Percentiles rank a stretch among this genome's conserved stretches.
Evolutionary conservation across 106 monocot genomes (phyloP).

Genomic region (Allium cepa): DNA sequence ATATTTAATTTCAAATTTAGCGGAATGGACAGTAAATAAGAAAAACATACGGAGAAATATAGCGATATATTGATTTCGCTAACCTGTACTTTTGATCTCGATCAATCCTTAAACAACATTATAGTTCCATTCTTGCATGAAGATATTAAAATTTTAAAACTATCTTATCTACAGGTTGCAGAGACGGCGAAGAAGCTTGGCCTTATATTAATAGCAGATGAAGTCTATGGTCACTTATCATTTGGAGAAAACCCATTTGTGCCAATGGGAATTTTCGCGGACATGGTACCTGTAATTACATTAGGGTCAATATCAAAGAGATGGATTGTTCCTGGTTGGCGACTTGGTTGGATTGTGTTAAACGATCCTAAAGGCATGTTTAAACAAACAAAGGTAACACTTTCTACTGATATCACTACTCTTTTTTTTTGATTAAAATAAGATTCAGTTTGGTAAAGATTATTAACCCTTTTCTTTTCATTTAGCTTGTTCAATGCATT

Average conservation of each 20-base stretch:
- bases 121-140: too few species aligned
- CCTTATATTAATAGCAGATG: conserved; percentile 49
- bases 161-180: conserved; percentile 18
- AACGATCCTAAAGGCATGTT: conserved; percentile 46
- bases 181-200: conserved; percentile 53
- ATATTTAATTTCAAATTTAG: too few species aligned
- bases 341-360: conserved; percentile 59
- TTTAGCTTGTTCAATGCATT: conserved; percentile 15
- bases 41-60: too few species aligned
- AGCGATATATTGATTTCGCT: too few species aligned
- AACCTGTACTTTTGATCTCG: too few species aligned
- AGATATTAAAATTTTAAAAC: too few species aligned
- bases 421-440: not conserved
- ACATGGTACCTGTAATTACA: conserved; percentile 42
- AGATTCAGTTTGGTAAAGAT: not conserved
- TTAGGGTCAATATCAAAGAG: conserved; percentile 70
- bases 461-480: conserved; percentile 7
- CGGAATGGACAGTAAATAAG: too few species aligned
- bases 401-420: not conserved
- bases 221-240: conserved; percentile 42
- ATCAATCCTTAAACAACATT: too few species aligned
- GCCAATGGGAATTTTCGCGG: conserved; percentile 62
- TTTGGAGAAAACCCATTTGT: conserved; percentile 52
- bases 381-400: conserved; percentile 40
- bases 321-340: conserved; percentile 76